These are phyloP conservation scores for Asclepias syriaca DNA, from an alignment of 257 asterid species.

Conservation along the genomic window DNA sequence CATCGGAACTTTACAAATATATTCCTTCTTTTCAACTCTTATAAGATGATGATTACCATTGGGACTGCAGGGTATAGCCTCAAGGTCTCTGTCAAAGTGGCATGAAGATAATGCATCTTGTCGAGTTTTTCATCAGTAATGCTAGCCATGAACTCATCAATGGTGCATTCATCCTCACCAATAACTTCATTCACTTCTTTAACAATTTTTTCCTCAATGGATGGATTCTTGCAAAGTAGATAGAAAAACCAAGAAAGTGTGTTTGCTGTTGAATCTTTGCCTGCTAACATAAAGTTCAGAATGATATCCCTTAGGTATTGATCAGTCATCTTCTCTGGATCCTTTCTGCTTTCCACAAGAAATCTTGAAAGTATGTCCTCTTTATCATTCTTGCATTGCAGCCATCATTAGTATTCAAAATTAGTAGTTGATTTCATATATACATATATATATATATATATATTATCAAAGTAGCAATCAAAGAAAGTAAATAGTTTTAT, in stretches of 20 bases:
- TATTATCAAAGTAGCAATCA: background rate
- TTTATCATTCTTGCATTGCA: conserved; percentile 48
- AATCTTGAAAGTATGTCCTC: conserved; percentile 76
- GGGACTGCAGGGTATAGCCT: conserved; percentile 82
- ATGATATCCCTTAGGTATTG: conserved; percentile 60
- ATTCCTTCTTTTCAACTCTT: too few relatives aligned
- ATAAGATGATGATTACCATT: conserved; percentile 27
- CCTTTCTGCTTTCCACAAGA: conserved; percentile 53
- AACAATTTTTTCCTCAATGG: conserved; percentile 47
- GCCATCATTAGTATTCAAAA: background rate
- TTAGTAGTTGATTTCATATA: background rate
- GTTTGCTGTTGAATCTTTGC: conserved; percentile 69
- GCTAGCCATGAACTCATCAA: conserved; percentile 33
- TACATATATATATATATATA: too few relatives aligned
- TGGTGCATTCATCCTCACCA: conserved; percentile 11
- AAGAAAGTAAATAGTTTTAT: background rate
- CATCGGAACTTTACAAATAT: too few relatives aligned
- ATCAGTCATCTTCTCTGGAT: conserved; percentile 52
- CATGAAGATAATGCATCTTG: conserved; percentile 67
- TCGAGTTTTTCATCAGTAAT: conserved; percentile 59
- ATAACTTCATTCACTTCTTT: conserved; percentile 31
- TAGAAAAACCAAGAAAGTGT: conserved; percentile 76
- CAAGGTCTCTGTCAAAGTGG: conserved; percentile 60
- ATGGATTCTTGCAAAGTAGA: conserved; percentile 51
- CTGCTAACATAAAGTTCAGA: conserved; percentile 64